These are phyloP conservation scores for Exophiala mesophila DNA, from an alignment of 2,329 filamentous ascomycete species.

Conservation along the genomic window DNA sequence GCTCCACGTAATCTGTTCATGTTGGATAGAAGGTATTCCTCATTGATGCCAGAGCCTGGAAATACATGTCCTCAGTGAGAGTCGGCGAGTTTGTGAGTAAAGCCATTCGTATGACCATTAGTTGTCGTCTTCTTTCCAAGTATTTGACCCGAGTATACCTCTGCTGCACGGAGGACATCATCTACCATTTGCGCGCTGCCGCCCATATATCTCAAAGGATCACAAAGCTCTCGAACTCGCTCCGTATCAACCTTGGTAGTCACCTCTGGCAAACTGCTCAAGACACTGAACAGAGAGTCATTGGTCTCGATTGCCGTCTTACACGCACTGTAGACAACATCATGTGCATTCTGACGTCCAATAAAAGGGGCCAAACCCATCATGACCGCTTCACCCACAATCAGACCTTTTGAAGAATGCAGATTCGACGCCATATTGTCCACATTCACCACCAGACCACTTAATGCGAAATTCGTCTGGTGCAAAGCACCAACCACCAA, in stretches of 20 bases:
- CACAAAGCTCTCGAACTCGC: conserved; percentile 50
- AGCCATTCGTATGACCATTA: not conserved
- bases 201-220: conserved; percentile 47
- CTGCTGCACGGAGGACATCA: conserved; percentile 5
- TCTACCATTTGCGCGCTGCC: conserved; percentile 24
- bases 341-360: conserved; percentile 51
- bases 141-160: not conserved
- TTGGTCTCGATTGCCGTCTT: conserved; percentile 45
- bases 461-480: conserved; percentile 51
- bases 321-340: conserved; percentile 54
- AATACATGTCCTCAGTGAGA: no score
- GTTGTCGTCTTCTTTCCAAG: no score
- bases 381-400: conserved; percentile 58
- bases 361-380: conserved; percentile 53
- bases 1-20: no score
- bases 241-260: conserved; percentile 41
- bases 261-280: conserved; percentile 39
- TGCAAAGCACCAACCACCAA: conserved; percentile 49
- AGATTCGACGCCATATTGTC: conserved; percentile 49
- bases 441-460: conserved; percentile 48
- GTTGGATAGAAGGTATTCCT: no score
- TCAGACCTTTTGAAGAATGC: conserved; percentile 48
- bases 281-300: conserved; percentile 40
- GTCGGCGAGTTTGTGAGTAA: no score
- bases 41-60: no score